phyloP scores from a whole-genome alignment of 2,329 filamentous ascomycete genomes.

The Fusarium heterosporum region DNA sequence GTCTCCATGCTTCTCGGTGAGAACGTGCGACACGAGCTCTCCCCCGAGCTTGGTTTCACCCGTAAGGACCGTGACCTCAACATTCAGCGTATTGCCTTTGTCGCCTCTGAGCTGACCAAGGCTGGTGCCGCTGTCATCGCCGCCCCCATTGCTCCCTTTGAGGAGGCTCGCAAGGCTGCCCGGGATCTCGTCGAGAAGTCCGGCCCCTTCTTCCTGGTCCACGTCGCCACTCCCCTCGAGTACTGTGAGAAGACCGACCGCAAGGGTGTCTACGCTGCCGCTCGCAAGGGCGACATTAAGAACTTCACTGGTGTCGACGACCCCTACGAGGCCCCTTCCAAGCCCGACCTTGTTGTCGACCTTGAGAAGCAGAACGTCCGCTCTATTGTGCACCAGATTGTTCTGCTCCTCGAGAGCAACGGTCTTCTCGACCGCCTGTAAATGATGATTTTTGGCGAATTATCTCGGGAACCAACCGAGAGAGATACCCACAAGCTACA shows the following conservation, averaged over 20 bases:
- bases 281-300: conserved; percentile 91
- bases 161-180: conserved; percentile 79
- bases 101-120: conserved; percentile 92
- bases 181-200: conserved; percentile 87
- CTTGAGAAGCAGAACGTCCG: conserved; percentile 87
- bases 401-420: conserved; percentile 89
- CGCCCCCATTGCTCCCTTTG: conserved; percentile 94
- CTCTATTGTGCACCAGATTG: conserved; percentile 96
- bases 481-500: conserved; percentile 37
- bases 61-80: conserved; percentile 93
- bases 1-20: conserved; percentile 96
- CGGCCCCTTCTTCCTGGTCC: conserved; percentile 93
- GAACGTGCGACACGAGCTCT: conserved; percentile 92
- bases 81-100: conserved; percentile 95
- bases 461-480: conserved; percentile 26
- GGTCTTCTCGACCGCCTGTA: conserved; percentile 83
- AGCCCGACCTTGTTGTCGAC: conserved; percentile 88
- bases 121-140: conserved; percentile 95
- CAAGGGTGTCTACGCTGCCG: conserved; percentile 86
- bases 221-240: conserved; percentile 93
- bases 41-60: conserved; percentile 94
- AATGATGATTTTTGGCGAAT: conserved; percentile 33
- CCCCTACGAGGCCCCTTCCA: conserved; percentile 87
- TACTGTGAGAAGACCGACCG: conserved; percentile 96
- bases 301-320: conserved; percentile 99